phyloP scores from a whole-genome alignment of 139 green algal genomes.

The Deuterostichococcus epilithicus region DNA sequence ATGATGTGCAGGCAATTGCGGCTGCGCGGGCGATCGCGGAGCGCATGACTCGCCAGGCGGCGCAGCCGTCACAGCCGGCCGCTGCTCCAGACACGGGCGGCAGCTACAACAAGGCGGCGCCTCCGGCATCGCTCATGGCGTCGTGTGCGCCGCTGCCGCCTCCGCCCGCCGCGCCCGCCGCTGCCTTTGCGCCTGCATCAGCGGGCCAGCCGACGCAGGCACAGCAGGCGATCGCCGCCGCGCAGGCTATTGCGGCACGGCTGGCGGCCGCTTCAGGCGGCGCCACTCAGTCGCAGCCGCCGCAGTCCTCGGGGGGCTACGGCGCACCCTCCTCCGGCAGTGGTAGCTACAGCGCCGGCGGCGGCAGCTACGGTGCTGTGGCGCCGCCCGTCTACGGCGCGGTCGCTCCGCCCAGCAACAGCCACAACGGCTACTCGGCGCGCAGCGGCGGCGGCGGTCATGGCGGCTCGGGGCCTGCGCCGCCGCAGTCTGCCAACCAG shows the following conservation, averaged over 20 bases:
- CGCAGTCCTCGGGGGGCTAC: too few relatives aligned
- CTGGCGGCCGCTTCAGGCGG: constrained; percentile 18
- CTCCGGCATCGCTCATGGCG: neutral
- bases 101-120: neutral
- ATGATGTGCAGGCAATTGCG: constrained; percentile 12
- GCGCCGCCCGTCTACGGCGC: neutral
- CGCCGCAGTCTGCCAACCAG: neutral
- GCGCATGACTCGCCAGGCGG: neutral
- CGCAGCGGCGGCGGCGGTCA: too few relatives aligned
- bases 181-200: neutral
- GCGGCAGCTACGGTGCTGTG: too few relatives aligned
- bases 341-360: too few relatives aligned
- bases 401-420: neutral
- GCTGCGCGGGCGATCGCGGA: constrained; percentile 9
- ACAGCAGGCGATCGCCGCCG: constrained; percentile 26
- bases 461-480: too few relatives aligned
- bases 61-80: neutral
- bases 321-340: too few relatives aligned
- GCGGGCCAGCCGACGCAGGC: neutral
- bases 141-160: neutral
- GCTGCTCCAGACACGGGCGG: neutral
- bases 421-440: neutral
- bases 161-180: neutral
- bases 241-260: constrained; percentile 50
- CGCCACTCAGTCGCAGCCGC: neutral